A percentile compares a stretch with the other conserved stretches of the same genome.
phyloP scores from a whole-genome alignment of 805 yeast species.

The Candida succiphila region DNA sequence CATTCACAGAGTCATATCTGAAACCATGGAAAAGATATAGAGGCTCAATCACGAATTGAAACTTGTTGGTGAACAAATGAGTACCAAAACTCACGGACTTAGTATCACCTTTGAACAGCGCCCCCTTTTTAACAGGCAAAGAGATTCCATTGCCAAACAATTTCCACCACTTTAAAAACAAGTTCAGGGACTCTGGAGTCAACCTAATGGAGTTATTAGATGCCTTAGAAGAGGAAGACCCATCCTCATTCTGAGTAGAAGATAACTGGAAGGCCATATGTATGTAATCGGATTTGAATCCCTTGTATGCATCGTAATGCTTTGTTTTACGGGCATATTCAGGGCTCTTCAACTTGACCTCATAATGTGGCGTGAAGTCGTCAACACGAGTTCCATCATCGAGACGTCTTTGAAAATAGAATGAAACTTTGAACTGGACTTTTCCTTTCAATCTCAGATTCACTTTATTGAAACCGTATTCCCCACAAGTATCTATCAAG shows the following conservation, averaged over 20 bases:
- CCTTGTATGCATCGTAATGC: slow-evolving; percentile 66
- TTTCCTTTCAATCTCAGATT: slow-evolving; percentile 55
- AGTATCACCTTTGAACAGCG: slow-evolving; percentile 47
- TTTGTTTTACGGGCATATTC: slow-evolving; percentile 29
- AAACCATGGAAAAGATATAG: slow-evolving; percentile 65
- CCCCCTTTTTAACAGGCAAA: slow-evolving; percentile 69
- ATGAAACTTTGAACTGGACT: slow-evolving; percentile 46
- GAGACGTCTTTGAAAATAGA: slow-evolving; percentile 40
- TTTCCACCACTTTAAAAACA: slow-evolving; percentile 76
- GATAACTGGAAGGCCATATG: slow-evolving; percentile 53
- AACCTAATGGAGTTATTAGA: slow-evolving; percentile 64
- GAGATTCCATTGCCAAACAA: slow-evolving; percentile 69
- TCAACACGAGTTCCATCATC: slow-evolving; percentile 26
- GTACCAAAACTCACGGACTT: slow-evolving; percentile 62
- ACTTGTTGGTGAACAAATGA: slow-evolving; percentile 66
- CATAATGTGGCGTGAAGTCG: slow-evolving; percentile 46
- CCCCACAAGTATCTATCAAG: slow-evolving; percentile 3
- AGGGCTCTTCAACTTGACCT: slow-evolving; percentile 45
- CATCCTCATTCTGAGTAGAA: slow-evolving; percentile 20
- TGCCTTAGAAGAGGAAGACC: slow-evolving; percentile 3
- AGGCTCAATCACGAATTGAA: slow-evolving; percentile 62
- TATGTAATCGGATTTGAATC: slow-evolving; percentile 69
- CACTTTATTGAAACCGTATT: slow-evolving; percentile 33
- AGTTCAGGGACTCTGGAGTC: slow-evolving; percentile 53
- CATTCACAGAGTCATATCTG: slow-evolving; percentile 35